Percentiles rank a stretch among this genome's conserved stretches.
These are phyloP conservation scores for Suhomyces sp. DNA, from an alignment of 805 yeast species.

Conservation along the genomic window DNA sequence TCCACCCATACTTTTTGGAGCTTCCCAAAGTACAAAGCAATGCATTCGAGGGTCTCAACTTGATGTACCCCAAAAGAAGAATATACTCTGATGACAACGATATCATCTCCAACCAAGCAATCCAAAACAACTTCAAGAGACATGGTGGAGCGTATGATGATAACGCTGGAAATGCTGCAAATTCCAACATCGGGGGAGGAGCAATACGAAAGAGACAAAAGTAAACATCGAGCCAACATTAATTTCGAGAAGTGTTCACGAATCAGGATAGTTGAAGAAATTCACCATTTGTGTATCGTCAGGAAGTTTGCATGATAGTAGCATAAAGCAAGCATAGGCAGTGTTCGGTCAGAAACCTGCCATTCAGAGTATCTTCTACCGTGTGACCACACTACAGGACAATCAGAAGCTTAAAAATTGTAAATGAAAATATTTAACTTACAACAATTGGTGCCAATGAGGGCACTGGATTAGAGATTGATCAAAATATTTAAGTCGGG, in stretches of 20 bases:
- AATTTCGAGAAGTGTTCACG: not conserved
- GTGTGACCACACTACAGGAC: not conserved
- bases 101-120: slow-evolving; percentile 41
- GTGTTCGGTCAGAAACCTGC: not conserved
- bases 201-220: slow-evolving; percentile 25
- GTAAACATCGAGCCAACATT: slow-evolving; percentile 2
- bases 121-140: slow-evolving; percentile 24
- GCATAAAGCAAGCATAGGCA: no score
- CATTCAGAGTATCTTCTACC: not conserved
- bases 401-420: not conserved
- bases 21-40: slow-evolving; percentile 65
- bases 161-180: slow-evolving; percentile 14
- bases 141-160: slow-evolving; percentile 18
- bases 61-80: slow-evolving; percentile 81
- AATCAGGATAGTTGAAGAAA: not conserved
- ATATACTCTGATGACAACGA: slow-evolving; percentile 87
- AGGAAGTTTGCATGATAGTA: no score
- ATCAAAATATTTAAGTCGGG: not conserved
- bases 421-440: not conserved
- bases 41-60: slow-evolving; percentile 72
- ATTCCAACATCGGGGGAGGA: not conserved
- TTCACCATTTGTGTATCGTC: no score
- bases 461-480: not conserved
- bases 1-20: slow-evolving; percentile 77
- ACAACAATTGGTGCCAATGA: not conserved